Base-by-base conservation (phyloP, 495 filamentous ascomycete species). In the Lasiosphaeris hirsuta region DNA sequence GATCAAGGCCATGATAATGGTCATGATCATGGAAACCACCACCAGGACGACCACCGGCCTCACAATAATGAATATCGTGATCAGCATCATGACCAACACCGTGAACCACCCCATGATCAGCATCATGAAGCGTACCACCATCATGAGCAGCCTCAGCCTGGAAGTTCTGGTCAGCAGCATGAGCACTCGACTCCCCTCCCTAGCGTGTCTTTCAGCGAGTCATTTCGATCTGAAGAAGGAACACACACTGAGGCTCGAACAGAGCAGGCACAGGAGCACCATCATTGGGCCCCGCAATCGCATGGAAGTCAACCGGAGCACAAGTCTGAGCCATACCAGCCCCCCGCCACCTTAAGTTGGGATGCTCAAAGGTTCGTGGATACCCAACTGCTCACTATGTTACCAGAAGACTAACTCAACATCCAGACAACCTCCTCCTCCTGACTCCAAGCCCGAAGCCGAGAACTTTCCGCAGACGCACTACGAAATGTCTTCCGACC, bases 401-500 rank as follows among this genome's bases (percentile, higher is more conserved):
- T 33, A 6, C 7, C 8, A 19, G 0, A 36, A 60, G 35, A 37
- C 59, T 64, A 54, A 59, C 63, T 51, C 17, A 38, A 1, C 7
- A 18, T 14, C 57, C 58, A 96, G 90, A 66, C 80, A 85, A 47
- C 80, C 90, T 37, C 92, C 92, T 42, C 90, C 92, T 0, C 18
- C 74, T 17, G 78, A 90, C 57, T 86, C 91, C 0, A 83, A 75
- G 57, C 90, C 91, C 0, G 92, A 96, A 78, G 92, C 88, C 18
- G 69, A 79, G 36, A 87, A 91, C 61, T 83, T 96, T 65, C 86
- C 89, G 34, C 73, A 76, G 14, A 81, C 81, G 56, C 81, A 81
- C 34, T 96, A 96, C 69, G 76, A 77, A 11, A 95, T 94, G 86
- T 93, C 86, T 36, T 78, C 78, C 39, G 85, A 89, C 66, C 73